Evolutionary conservation across 805 yeast genomes (phyloP).

Genomic region (Babjeviella inositovora): DNA sequence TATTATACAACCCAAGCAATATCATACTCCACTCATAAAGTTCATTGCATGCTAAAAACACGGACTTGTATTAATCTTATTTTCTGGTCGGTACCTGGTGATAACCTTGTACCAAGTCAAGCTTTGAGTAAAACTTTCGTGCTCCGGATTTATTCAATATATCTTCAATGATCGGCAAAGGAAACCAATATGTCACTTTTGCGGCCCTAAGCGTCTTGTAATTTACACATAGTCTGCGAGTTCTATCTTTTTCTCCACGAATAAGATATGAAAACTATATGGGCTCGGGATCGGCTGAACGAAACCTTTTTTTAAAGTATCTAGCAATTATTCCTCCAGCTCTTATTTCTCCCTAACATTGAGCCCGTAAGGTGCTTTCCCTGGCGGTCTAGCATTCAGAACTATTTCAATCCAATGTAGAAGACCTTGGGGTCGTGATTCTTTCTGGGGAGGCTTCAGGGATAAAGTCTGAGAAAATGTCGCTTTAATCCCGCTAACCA

Average conservation of each 20-base stretch:
- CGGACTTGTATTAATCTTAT: slow-evolving; percentile 5
- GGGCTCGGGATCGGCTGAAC: slow-evolving; percentile 1
- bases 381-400: too few species aligned
- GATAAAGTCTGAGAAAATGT: too few species aligned
- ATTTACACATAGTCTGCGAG: slow-evolving; percentile 1
- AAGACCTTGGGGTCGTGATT: too few species aligned
- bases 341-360: slow-evolving; percentile 1
- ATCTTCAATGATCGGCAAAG: slow-evolving; percentile 6
- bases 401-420: too few species aligned
- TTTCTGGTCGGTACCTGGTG: slow-evolving; percentile 4
- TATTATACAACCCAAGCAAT: slow-evolving; percentile 10
- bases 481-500: too few species aligned
- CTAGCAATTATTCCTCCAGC: slow-evolving; percentile 1
- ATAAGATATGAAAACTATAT: slow-evolving; percentile 1
- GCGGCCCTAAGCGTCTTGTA: background rate
- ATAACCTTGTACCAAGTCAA: slow-evolving; percentile 6
- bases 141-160: slow-evolving; percentile 2
- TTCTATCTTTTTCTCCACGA: slow-evolving; percentile 1
- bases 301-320: slow-evolving; percentile 1
- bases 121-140: slow-evolving; percentile 4
- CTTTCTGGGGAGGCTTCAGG: too few species aligned
- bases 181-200: slow-evolving; percentile 1
- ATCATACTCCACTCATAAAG: slow-evolving; percentile 7
- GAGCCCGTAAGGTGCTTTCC: slow-evolving; percentile 1
- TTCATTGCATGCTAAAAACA: slow-evolving; percentile 6